A percentile compares a stretch with the other conserved stretches of the same genome.
Conservation (phyloP, 1,284 basidiomycete genomes). For the Pholiota adiposa region DNA sequence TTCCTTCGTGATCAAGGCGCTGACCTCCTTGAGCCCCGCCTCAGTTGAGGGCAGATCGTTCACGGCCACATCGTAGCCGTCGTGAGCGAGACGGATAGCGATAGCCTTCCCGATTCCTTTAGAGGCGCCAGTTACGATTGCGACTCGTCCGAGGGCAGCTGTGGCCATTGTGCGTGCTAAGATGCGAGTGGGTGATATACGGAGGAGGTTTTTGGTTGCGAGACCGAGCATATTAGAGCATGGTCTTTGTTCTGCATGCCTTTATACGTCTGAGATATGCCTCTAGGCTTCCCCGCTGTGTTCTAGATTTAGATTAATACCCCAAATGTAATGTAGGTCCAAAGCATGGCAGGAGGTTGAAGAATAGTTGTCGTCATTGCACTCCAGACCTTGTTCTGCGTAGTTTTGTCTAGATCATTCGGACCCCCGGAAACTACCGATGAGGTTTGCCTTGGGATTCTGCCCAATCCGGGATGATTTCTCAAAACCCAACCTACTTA, state of each 20-base stretch:
- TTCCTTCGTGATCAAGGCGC: neutral
- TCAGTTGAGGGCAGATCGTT: slow-evolving; percentile 1
- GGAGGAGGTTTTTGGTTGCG: neutral
- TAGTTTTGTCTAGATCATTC: too few species aligned
- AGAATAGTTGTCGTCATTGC: too few species aligned
- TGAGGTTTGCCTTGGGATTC: too few species aligned
- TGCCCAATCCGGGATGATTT: too few species aligned
- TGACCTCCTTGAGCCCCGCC: neutral
- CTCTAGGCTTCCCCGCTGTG: neutral
- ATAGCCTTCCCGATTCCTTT: slow-evolving; percentile 32
- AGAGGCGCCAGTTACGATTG: slow-evolving; percentile 31
- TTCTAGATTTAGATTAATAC: neutral
- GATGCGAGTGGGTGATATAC: neutral
- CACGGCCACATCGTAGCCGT: slow-evolving; percentile 26
- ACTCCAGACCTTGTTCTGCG: too few species aligned
- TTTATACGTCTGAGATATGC: neutral
- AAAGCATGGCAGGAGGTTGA: too few species aligned
- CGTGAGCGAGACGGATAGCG: slow-evolving; percentile 29
- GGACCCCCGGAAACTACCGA: too few species aligned
- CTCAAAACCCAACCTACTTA: too few species aligned
- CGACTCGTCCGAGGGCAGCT: slow-evolving; percentile 15
- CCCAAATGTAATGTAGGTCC: neutral
- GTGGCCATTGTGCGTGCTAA: neutral
- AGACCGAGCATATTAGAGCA: neutral
- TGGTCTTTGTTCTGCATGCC: neutral